These are phyloP conservation scores for Pichia sp. DNA, from an alignment of 1,139 yeast species.

Conservation along the genomic window DNA sequence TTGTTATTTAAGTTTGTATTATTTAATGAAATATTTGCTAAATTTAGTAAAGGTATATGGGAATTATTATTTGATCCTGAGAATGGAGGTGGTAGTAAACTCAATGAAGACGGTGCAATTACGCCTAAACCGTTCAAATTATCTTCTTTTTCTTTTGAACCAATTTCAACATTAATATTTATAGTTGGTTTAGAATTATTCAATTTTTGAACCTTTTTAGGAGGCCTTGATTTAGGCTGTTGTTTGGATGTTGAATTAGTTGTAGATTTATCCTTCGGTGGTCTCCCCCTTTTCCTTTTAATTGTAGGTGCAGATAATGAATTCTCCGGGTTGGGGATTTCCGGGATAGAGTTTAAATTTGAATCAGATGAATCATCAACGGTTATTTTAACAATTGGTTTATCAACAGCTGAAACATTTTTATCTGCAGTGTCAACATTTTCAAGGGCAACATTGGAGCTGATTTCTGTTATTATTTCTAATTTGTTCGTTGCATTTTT, in stretches of 20 bases:
- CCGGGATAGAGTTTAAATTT: constrained; percentile 27
- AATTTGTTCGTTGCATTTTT: no score
- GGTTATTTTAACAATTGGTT: not conserved
- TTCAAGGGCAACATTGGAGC: no score
- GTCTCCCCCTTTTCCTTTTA: constrained; percentile 11
- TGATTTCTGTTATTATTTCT: no score
- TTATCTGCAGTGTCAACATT: no score
- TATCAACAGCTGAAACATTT: no score
- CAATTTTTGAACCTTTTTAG: constrained; percentile 1
- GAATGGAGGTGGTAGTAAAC: constrained; percentile 3
- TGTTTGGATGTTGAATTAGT: not conserved
- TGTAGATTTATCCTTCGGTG: constrained; percentile 2
- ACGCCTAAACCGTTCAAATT: constrained; percentile 1
- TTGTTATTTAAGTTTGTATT: constrained; percentile 2
- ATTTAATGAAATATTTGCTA: constrained; percentile 13
- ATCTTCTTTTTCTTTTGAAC: not conserved
- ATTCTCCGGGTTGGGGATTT: constrained; percentile 34
- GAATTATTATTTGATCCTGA: not conserved
- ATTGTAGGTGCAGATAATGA: not conserved
- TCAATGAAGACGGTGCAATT: not conserved
- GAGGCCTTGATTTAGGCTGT: not conserved
- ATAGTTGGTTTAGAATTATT: not conserved
- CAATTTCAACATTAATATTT: not conserved
- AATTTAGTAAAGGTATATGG: constrained; percentile 10
- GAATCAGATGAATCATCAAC: not conserved